Conservation (phyloP, 2,329 filamentous ascomycete genomes). For the Akanthomyces muscarius region DNA sequence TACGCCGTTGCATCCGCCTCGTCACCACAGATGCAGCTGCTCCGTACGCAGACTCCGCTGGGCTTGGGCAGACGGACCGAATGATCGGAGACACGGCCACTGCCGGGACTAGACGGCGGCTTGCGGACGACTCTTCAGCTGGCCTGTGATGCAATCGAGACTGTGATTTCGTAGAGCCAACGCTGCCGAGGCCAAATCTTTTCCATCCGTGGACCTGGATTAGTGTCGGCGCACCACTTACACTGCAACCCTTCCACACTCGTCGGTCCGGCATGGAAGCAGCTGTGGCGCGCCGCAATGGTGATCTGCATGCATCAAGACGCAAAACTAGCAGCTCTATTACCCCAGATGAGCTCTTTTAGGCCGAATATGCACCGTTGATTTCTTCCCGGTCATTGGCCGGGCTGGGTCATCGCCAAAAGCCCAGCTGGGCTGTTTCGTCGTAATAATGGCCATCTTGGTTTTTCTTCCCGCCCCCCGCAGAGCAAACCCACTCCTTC, state of each 20-base stretch:
- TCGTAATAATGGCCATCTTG: not conserved
- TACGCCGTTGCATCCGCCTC: not conserved
- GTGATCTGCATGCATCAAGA: not conserved
- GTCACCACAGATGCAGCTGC: not conserved
- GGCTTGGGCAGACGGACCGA: constrained; percentile 7
- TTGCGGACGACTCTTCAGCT: not conserved
- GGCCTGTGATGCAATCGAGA: constrained; percentile 7
- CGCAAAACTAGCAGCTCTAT: not conserved
- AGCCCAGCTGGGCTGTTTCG: not conserved
- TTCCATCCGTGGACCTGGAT: not conserved
- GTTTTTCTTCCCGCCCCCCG: not conserved
- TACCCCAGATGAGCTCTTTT: not conserved
- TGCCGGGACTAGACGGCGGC: not conserved
- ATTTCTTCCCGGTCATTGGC: not conserved
- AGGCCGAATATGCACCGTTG: constrained; percentile 2
- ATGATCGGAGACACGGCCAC: not conserved
- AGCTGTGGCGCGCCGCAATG: not conserved
- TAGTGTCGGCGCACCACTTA: not conserved
- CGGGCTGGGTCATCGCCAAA: not conserved
- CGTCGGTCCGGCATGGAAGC: constrained; percentile 10
- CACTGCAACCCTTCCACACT: not conserved
- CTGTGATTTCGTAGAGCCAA: not conserved
- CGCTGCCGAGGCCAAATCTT: constrained; percentile 1
- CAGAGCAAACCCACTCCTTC: not conserved
- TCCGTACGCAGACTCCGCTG: not conserved